phyloP scores from a whole-genome alignment of 2,329 filamentous ascomycete species.

The Reticulascus tulasneorum region DNA sequence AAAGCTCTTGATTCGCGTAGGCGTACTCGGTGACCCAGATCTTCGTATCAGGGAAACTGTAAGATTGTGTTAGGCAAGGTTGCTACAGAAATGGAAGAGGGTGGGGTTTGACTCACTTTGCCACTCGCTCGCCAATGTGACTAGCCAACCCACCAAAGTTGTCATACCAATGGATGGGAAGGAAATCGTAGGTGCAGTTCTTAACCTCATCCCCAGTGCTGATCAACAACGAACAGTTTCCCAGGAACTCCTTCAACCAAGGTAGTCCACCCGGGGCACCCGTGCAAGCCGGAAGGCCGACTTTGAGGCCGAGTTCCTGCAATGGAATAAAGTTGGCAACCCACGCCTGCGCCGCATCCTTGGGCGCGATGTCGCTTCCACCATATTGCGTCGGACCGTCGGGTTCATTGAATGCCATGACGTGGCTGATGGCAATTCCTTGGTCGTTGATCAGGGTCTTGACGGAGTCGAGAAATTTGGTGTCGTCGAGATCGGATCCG shows the following conservation, averaged over 20 bases:
- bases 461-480: constrained; percentile 59
- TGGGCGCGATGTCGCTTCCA: constrained; percentile 59
- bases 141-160: constrained; percentile 65
- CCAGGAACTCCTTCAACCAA: constrained; percentile 52
- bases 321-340: constrained; percentile 68
- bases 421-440: constrained; percentile 58
- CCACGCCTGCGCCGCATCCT: constrained; percentile 64
- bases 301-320: constrained; percentile 56
- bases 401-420: constrained; percentile 78
- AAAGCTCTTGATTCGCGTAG: constrained; percentile 51
- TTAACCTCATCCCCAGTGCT: constrained; percentile 33
- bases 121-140: constrained; percentile 58
- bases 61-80: constrained; percentile 11
- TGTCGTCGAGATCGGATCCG: constrained; percentile 42
- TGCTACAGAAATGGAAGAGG: not conserved
- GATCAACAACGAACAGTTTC: constrained; percentile 57
- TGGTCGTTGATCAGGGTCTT: constrained; percentile 46
- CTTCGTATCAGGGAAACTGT: constrained; percentile 54
- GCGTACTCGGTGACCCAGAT: constrained; percentile 83
- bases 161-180: constrained; percentile 66
- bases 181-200: constrained; percentile 60
- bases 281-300: constrained; percentile 69
- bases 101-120: constrained; percentile 26
- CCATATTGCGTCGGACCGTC: constrained; percentile 54
- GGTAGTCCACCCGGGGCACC: constrained; percentile 54